phyloP scores from a whole-genome alignment of 371 early-diverging fungal species.

The Amoeboaphelidium protococcarum region DNA sequence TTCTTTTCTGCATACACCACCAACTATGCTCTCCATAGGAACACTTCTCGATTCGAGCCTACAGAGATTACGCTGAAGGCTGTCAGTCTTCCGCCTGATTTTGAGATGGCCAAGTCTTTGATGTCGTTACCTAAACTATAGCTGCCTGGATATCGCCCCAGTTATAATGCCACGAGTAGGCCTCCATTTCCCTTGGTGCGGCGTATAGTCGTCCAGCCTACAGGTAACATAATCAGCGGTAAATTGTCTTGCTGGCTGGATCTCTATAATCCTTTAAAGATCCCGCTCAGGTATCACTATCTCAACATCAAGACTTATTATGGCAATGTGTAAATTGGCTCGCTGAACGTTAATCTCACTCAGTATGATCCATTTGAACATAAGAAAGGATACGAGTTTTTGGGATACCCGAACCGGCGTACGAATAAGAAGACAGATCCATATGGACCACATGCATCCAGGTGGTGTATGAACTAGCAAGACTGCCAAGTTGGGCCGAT shows the following conservation, averaged over 20 bases:
- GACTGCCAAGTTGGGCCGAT: not conserved
- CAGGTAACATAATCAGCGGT: not conserved
- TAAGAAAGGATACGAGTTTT: too few relatives aligned
- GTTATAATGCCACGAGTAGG: too few relatives aligned
- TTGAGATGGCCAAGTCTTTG: too few relatives aligned
- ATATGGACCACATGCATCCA: not conserved
- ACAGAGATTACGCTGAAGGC: too few relatives aligned
- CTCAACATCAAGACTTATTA: not conserved
- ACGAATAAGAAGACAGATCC: not conserved
- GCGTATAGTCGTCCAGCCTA: not conserved
- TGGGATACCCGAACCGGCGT: not conserved
- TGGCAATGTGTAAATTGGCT: not conserved
- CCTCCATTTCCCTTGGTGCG: not conserved
- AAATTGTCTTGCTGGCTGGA: not conserved
- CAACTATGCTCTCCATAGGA: too few relatives aligned
- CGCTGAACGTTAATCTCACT: not conserved
- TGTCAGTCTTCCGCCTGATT: too few relatives aligned
- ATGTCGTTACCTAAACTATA: too few relatives aligned
- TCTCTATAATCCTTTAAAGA: not conserved
- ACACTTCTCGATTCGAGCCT: too few relatives aligned
- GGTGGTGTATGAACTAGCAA: not conserved
- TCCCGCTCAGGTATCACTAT: not conserved
- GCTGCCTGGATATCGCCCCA: too few relatives aligned
- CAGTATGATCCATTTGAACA: not conserved
- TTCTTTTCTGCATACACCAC: too few relatives aligned